Evolutionary conservation across 768 basidiomycete species (phyloP), one percentile per base, ranked within the genome.

Genomic region (Amanita pseudoporphyria): DNA sequence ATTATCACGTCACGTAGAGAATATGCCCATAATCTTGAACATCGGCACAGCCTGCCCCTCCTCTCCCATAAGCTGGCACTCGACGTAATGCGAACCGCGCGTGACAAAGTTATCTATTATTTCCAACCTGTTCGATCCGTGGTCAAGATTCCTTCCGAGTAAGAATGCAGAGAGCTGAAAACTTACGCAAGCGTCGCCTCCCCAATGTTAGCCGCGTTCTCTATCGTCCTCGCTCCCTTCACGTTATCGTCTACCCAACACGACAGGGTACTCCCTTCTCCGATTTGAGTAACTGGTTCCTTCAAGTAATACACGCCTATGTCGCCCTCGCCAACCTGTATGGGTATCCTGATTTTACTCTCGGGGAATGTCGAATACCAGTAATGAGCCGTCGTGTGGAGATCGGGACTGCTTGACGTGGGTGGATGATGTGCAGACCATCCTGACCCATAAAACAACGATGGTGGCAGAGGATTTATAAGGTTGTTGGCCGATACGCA

Each of bases 161-260:
- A 26, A 36, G 37, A 28, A n/a, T 47, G 37, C 51, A 44, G 45
- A 44, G 43, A 49, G 45, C 37, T 40, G 49, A 24, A n/a, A 60
- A 77, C 87, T 57, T 63, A 91, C 90, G 76, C 73, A 26, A 90
- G 77, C 46, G 72, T 77, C 1, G 79, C 65, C 49, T 80, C 79
- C 3, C 66, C 70, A 5, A 82, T 68, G 50, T 85, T 79, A 3
- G 73, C 88, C 1, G 79, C 79, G 60, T 97, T 94, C 63, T 82
- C 79, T 51, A 97, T 72, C 36, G 81, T 73, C 53, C 78, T 79
- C 24, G 81, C 83, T 4, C 96, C 95, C 0, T 58, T 66, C 54
- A 82, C 78, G 62, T 99, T 99, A 64, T 99, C 94, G 64, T 99
- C 96, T 28, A 99, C 96, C 95, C 95, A 98, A 63, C 96, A 98